Conservation (phyloP, 2,329 filamentous ascomycete species). For the Beauveria sp. region DNA sequence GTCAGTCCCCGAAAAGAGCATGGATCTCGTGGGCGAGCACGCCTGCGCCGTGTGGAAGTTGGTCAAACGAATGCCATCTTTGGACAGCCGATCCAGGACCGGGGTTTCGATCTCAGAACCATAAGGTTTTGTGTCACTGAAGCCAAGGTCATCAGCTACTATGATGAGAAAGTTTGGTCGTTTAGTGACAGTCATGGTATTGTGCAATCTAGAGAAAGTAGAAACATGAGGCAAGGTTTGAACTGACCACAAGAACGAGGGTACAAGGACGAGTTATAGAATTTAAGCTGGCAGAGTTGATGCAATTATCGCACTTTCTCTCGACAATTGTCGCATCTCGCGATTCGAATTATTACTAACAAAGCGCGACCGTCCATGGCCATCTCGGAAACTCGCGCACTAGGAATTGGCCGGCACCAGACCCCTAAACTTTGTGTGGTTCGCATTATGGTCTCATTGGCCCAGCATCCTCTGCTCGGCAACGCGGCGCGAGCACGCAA, state of each 20-base stretch:
- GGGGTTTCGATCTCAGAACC: constrained; percentile 55
- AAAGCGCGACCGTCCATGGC: not conserved
- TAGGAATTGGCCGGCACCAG: not conserved
- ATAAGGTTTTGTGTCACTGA: constrained; percentile 51
- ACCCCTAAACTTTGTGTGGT: not conserved
- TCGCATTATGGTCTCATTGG: not conserved
- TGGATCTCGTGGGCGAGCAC: not conserved
- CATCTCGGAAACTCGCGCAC: not conserved
- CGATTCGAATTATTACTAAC: not conserved
- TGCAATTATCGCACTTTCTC: not conserved
- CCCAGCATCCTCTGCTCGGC: not conserved
- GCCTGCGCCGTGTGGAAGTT: constrained; percentile 43
- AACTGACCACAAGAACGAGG: no score
- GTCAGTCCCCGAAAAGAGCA: constrained; percentile 52
- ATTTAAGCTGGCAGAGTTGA: not conserved
- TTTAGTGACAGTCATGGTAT: not conserved
- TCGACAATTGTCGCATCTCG: not conserved
- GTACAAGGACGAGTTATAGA: not conserved
- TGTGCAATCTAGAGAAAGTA: not conserved
- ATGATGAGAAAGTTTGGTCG: constrained; percentile 1
- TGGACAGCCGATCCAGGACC: constrained; percentile 42
- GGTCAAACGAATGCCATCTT: not conserved
- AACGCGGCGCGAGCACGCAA: not conserved
- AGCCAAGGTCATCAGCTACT: constrained; percentile 41
- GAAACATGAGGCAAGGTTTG: not conserved